phyloP scores from a whole-genome alignment of 345 rosid genomes.

The Eucalyptus caleyi region DNA sequence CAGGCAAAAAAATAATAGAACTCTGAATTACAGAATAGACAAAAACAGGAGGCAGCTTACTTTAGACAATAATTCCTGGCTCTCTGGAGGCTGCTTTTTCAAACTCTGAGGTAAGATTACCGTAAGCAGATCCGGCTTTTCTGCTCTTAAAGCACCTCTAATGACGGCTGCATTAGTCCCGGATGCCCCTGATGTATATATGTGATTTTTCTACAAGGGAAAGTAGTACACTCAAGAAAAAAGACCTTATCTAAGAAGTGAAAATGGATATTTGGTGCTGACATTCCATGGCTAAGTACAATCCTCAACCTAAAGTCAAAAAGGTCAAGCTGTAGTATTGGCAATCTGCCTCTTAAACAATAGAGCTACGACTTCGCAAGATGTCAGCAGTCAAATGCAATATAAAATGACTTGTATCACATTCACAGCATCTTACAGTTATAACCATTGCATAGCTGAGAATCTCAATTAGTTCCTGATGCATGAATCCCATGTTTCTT shows the following conservation, averaged over 20 bases:
- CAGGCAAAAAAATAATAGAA: not conserved
- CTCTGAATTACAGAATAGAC: not conserved
- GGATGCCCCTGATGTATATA: conserved; percentile 95
- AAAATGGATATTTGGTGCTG: not conserved
- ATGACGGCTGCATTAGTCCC: conserved; percentile 98
- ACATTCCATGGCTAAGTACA: not conserved
- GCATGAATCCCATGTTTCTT: conserved; percentile 98
- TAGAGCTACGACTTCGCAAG: not conserved
- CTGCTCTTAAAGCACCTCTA: conserved; percentile 97
- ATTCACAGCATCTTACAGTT: conserved; percentile 47
- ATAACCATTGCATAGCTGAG: conserved; percentile 99
- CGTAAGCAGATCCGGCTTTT: conserved; percentile 85
- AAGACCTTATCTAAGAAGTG: not conserved
- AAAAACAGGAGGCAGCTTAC: conserved; percentile 15
- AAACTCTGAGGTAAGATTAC: conserved; percentile 90
- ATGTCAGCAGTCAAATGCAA: not conserved
- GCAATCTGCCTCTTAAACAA: not conserved
- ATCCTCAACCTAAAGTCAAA: not conserved
- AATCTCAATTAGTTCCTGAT: conserved; percentile 95
- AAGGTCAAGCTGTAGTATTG: not conserved
- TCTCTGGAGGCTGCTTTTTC: conserved; percentile 91
- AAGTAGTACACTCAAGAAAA: not conserved
- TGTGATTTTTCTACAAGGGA: conserved; percentile 84
- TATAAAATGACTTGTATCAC: not conserved
- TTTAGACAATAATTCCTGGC: conserved; percentile 84